Percentiles rank a stretch among this genome's conserved stretches.
These are phyloP conservation scores for Ascochyta rabiei DNA, from an alignment of 2,329 filamentous ascomycete genomes.

Conservation along the genomic window DNA sequence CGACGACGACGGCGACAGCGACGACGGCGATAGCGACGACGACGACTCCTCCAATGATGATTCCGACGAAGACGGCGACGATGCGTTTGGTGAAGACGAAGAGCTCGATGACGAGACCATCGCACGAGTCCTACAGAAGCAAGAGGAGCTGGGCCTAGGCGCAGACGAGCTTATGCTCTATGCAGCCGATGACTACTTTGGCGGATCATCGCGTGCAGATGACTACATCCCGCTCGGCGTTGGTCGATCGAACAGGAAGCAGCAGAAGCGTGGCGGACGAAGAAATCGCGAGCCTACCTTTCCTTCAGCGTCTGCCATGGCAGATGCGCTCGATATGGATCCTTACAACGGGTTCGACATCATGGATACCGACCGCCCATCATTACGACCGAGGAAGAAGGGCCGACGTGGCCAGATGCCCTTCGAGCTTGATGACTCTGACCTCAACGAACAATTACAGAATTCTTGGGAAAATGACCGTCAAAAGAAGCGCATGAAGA, in stretches of 20 bases:
- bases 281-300: conserved; percentile 46
- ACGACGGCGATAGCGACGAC: conserved; percentile 38
- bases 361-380: conserved; percentile 80
- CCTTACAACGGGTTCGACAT: conserved; percentile 77
- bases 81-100: conserved; percentile 50
- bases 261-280: conserved; percentile 21
- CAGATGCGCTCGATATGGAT: conserved; percentile 63
- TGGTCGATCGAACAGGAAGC: conserved; percentile 36
- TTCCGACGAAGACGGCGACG: conserved; percentile 48
- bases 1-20: conserved; percentile 46
- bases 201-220: conserved; percentile 29
- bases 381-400: conserved; percentile 69
- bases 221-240: conserved; percentile 22
- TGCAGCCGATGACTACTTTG: conserved; percentile 54
- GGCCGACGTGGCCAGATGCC: conserved; percentile 62
- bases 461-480: conserved; percentile 54
- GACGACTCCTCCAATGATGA: conserved; percentile 45
- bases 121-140: conserved; percentile 65
- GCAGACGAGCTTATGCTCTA: conserved; percentile 65
- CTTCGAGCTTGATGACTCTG: conserved; percentile 53
- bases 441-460: conserved; percentile 49
- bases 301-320: conserved; percentile 61
- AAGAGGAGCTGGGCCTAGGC: conserved; percentile 67
- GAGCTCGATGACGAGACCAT: conserved; percentile 65
- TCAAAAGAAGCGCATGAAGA: conserved; percentile 54